A percentile compares a stretch with the other conserved stretches of the same genome.
Conservation (phyloP, 257 asterid species). For the Solanum sejunctum region DNA sequence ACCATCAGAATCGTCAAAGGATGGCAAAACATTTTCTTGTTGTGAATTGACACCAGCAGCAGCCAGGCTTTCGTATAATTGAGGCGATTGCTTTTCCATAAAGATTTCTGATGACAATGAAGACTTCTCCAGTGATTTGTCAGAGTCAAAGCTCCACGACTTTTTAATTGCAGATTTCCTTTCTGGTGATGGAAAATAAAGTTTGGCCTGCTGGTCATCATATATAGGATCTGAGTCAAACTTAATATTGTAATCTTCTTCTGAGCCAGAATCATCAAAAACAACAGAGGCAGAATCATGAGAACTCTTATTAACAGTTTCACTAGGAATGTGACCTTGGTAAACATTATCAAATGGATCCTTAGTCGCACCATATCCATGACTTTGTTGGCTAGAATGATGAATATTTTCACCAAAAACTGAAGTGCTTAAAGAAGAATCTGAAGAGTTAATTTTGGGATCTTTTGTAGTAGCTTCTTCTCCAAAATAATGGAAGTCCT, state of each 20-base stretch:
- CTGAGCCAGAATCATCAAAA: constrained; percentile 59
- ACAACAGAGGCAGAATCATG: constrained; percentile 31
- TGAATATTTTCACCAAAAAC: constrained; percentile 35
- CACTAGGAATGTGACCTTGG: constrained; percentile 13
- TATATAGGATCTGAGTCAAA: constrained; percentile 24
- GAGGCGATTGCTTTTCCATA: constrained; percentile 18
- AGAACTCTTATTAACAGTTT: constrained; percentile 21
- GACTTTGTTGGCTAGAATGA: constrained; percentile 21
- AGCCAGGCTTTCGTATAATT: constrained; percentile 21
- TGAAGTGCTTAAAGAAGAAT: constrained; percentile 27
- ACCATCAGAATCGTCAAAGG: constrained; percentile 64
- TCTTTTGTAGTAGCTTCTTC: constrained; percentile 28
- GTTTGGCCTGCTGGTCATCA: constrained; percentile 40
- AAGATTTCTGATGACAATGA: constrained; percentile 15
- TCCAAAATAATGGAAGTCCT: constrained; percentile 10
- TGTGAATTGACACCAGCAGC: constrained; percentile 18
- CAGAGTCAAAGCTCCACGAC: constrained; percentile 24
- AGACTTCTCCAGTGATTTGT: constrained; percentile 21
- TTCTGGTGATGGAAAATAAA: constrained; percentile 25
- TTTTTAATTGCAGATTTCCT: constrained; percentile 17
- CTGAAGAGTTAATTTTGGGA: constrained; percentile 27
- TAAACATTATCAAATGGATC: constrained; percentile 15
- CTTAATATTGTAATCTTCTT: constrained; percentile 25
- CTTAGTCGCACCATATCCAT: constrained; percentile 19
- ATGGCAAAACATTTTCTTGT: constrained; percentile 19